phyloP scores from a whole-genome alignment of 805 yeast species.

The Schwanniomyces sp. region DNA sequence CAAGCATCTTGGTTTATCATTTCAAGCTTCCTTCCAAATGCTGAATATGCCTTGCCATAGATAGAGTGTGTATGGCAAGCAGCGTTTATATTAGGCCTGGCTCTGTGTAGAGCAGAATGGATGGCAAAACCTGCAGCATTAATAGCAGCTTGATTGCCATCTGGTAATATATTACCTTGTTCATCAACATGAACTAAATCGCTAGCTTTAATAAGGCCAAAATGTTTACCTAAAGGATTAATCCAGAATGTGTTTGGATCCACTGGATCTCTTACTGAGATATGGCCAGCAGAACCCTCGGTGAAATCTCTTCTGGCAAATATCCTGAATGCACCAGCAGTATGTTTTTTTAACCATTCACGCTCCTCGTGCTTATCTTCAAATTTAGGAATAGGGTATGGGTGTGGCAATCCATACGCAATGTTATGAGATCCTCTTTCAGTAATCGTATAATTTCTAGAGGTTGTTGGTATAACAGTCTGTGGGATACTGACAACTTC shows the following conservation, averaged over 20 bases:
- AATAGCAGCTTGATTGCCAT: constrained; percentile 38
- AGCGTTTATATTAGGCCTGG: constrained; percentile 39
- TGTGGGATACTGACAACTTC: background rate
- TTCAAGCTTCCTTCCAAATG: constrained; percentile 49
- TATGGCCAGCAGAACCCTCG: constrained; percentile 85
- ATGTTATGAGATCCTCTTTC: constrained; percentile 61
- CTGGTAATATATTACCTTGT: constrained; percentile 36
- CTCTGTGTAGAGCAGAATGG: constrained; percentile 39
- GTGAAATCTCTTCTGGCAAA: constrained; percentile 77
- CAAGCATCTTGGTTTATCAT: constrained; percentile 83
- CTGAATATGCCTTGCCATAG: constrained; percentile 39
- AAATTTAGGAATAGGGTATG: constrained; percentile 54
- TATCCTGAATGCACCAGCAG: constrained; percentile 83
- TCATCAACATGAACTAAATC: constrained; percentile 42
- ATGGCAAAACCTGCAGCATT: constrained; percentile 44
- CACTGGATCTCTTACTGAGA: constrained; percentile 81
- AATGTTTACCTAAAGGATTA: constrained; percentile 83
- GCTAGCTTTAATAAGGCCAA: constrained; percentile 39
- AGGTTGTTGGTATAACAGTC: background rate
- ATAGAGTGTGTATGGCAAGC: constrained; percentile 43
- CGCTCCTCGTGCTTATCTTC: constrained; percentile 49
- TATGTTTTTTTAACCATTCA: constrained; percentile 61
- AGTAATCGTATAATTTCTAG: constrained; percentile 42
- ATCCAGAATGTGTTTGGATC: constrained; percentile 84
- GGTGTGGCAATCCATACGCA: constrained; percentile 52